A percentile compares a stretch with the other conserved stretches of the same genome.
Evolutionary conservation across 164 flowering plant species (phyloP).

Genomic region (Buxus sempervirens): DNA sequence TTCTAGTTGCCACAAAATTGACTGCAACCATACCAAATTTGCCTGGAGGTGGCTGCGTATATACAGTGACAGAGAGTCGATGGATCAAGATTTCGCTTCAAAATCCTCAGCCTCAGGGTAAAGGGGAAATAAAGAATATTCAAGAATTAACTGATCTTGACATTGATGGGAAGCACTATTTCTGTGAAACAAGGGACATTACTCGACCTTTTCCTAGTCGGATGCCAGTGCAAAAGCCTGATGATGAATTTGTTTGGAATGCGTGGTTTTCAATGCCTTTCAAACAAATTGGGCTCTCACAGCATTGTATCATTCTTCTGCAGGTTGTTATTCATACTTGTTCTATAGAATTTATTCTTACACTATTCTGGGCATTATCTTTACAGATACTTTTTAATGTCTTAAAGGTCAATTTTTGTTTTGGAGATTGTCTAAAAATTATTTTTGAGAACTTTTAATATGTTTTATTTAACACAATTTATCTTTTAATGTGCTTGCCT

Average conservation of each 20-base stretch:
- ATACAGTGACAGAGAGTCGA: slow-evolving; percentile 77
- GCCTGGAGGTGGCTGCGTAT: slow-evolving; percentile 93
- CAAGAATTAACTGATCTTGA: slow-evolving; percentile 83
- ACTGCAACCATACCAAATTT: slow-evolving; percentile 59
- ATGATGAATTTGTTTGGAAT: slow-evolving; percentile 97
- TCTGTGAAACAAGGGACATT: slow-evolving; percentile 91
- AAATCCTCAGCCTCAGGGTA: slow-evolving; percentile 77
- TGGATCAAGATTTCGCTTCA: slow-evolving; percentile 87
- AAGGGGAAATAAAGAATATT: slow-evolving; percentile 80
- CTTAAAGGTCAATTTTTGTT: neutral
- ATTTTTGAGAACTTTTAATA: no score
- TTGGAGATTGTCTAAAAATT: neutral
- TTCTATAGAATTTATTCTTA: slow-evolving; percentile 12
- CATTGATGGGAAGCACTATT: slow-evolving; percentile 96
- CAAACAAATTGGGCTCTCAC: slow-evolving; percentile 72
- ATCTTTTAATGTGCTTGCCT: neutral
- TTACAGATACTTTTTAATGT: neutral
- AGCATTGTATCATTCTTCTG: slow-evolving; percentile 82
- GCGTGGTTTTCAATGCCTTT: slow-evolving; percentile 82
- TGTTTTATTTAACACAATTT: no score
- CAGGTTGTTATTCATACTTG: slow-evolving; percentile 66
- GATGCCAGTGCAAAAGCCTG: slow-evolving; percentile 68
- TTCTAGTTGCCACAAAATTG: slow-evolving; percentile 85
- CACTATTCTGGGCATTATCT: neutral
- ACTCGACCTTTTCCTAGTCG: slow-evolving; percentile 93